Conservation (phyloP, 73 alveolate genomes). For the Loxodes magnus region DNA sequence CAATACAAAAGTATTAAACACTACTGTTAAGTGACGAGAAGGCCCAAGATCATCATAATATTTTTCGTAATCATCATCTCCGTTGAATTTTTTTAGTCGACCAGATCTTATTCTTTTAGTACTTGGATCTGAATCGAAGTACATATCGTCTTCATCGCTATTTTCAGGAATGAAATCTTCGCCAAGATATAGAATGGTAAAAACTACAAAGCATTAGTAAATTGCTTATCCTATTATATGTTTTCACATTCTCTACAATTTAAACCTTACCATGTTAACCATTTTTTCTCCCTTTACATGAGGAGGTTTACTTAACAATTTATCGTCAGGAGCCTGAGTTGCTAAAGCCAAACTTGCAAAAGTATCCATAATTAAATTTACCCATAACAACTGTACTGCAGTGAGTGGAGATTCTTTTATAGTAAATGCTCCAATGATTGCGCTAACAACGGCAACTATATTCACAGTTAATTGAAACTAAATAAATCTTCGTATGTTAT, state of each 20-base stretch:
- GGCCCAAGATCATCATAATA: conserved; percentile 1
- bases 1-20: conserved; percentile 74
- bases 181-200: conserved; percentile 46
- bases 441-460: conserved; percentile 65
- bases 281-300: conserved; percentile 46
- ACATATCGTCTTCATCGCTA: conserved; percentile 1
- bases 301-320: conserved; percentile 67
- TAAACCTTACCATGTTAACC: conserved; percentile 38
- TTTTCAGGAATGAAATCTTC: conserved; percentile 58
- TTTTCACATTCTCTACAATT: conserved; percentile 70
- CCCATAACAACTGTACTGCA: conserved; percentile 87
- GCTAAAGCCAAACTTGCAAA: conserved; percentile 83
- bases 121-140: conserved; percentile 24
- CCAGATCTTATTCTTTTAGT: neutral
- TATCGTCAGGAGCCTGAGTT: conserved; percentile 84
- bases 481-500: conserved; percentile 68
- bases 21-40: conserved; percentile 61
- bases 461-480: conserved; percentile 89
- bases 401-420: conserved; percentile 72
- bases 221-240: conserved; percentile 62
- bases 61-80: neutral
- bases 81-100: neutral
- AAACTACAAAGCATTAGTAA: conserved; percentile 39
- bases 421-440: conserved; percentile 70
- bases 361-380: conserved; percentile 71